Conservation (phyloP, 73 alveolate genomes). For the Paramecium primaurelia region DNA sequence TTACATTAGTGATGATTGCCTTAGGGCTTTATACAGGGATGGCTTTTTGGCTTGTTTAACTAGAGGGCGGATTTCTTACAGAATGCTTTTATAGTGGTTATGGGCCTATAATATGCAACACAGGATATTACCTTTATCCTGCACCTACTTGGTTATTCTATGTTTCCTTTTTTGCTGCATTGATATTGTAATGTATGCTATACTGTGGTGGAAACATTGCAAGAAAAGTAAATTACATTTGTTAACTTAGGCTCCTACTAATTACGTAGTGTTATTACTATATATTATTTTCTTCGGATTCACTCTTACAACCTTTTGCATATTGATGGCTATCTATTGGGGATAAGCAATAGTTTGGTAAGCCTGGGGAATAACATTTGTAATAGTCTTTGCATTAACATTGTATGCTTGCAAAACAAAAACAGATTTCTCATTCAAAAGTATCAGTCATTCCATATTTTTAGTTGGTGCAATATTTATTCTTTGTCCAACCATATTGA, state of each 20-base stretch:
- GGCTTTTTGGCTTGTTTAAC: background rate
- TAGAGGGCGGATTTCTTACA: too few relatives aligned
- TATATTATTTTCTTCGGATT: background rate
- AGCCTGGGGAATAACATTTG: constrained; percentile 33
- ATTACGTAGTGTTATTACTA: background rate
- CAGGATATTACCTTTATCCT: background rate
- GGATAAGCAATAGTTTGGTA: background rate
- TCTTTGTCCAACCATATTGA: background rate
- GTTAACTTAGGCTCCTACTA: background rate
- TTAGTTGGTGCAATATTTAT: background rate
- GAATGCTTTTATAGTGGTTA: background rate
- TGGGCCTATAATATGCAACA: background rate
- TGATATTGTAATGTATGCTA: background rate
- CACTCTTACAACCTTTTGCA: background rate
- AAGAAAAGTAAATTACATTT: background rate
- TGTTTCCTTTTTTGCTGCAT: background rate
- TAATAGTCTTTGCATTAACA: background rate
- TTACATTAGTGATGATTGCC: background rate
- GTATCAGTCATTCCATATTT: background rate
- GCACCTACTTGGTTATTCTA: background rate
- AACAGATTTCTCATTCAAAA: background rate
- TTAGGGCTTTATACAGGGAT: background rate
- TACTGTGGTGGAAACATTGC: background rate
- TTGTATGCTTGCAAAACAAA: background rate
- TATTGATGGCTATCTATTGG: background rate